Evolutionary conservation across 768 basidiomycete species (phyloP).

Genomic region (Daedaleopsis nitida): DNA sequence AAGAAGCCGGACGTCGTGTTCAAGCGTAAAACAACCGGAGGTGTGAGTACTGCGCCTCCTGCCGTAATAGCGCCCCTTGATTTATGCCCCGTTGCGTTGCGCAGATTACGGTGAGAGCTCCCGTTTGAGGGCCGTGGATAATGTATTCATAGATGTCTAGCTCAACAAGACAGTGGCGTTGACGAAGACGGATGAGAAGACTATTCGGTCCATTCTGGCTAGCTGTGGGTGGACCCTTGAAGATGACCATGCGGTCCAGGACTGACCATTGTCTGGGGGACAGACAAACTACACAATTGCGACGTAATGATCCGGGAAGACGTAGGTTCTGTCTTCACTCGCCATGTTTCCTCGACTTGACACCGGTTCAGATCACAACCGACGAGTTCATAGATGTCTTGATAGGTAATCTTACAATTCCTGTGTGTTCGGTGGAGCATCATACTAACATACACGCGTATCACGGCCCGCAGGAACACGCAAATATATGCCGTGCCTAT

Average conservation of each 20-base stretch:
- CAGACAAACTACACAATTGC: slow-evolving; percentile 90
- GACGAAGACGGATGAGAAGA: slow-evolving; percentile 93
- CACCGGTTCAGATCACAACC: slow-evolving; percentile 69
- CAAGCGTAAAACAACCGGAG: slow-evolving; percentile 90
- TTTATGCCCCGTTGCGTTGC: slow-evolving; percentile 1
- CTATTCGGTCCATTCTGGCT: slow-evolving; percentile 89
- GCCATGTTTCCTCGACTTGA: slow-evolving; percentile 11
- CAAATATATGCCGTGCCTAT: slow-evolving; percentile 94
- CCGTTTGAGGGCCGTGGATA: not conserved
- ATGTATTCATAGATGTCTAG: slow-evolving; percentile 32
- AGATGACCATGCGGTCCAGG: not conserved
- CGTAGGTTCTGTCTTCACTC: slow-evolving; percentile 45
- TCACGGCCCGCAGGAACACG: slow-evolving; percentile 61
- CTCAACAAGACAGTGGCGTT: slow-evolving; percentile 92
- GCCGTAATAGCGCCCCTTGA: slow-evolving; percentile 14
- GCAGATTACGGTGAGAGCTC: slow-evolving; percentile 67
- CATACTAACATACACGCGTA: not conserved
- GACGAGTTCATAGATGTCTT: slow-evolving; percentile 99
- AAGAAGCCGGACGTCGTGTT: slow-evolving; percentile 91
- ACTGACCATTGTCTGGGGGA: slow-evolving; percentile 1
- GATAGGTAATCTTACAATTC: slow-evolving; percentile 55
- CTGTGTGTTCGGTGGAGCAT: not conserved
- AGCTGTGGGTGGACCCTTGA: slow-evolving; percentile 56
- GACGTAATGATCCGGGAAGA: slow-evolving; percentile 99
- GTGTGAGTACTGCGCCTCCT: slow-evolving; percentile 52